Base-by-base conservation (phyloP, 2,329 filamentous ascomycete genomes). In the Colletotrichum musae region DNA sequence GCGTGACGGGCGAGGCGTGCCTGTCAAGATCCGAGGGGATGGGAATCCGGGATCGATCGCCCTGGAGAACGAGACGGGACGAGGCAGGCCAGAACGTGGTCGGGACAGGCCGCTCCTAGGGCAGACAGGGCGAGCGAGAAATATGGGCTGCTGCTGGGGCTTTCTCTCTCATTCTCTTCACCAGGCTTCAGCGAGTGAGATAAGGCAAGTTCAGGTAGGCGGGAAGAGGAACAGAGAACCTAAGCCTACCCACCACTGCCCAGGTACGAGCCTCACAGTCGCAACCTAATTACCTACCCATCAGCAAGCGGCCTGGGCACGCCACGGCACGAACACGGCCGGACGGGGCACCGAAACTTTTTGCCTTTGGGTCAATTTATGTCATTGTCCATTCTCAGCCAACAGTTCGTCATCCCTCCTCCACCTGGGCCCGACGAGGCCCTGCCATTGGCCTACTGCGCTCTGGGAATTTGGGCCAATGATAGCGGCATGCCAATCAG, bases 321-420 rank as follows among this genome's bases (percentile, higher is more conserved):
- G 28, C 28, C 28, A 32, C 28, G 28, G 28, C 32, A 36, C 36
- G 52, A 28, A 26, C 28, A 56, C 39, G 41, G 43, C 32, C 3
- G 32, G 32, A 6, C 26, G 32, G 36, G 51, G 60, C 39, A 47
- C 47, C 56, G 57, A 60, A 66, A 62, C 61, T 69, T 70, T 57
- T 36, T 36, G 32, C 50, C 52, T 56, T 60, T 70, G 56, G 54
- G 56, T 28, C 57, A 58, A 47, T 54, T 65, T 54, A 69, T 71
- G 69, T 70, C 65, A 69, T 68, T 57, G 41, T 43, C 57, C 61
- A 60, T 60, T 62, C 53, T 58, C 57, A 60, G 61, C 70, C 70
- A 70, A 72, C 70, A 68, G 59, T 68, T 70, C 70, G 70, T 72
- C 70, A 70, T 72, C 24, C 18, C 39, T 68, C 58, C 58, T 70